Base-by-base conservation (phyloP, 176 grass and related monocot genomes). In the Phragmites australis region DNA sequence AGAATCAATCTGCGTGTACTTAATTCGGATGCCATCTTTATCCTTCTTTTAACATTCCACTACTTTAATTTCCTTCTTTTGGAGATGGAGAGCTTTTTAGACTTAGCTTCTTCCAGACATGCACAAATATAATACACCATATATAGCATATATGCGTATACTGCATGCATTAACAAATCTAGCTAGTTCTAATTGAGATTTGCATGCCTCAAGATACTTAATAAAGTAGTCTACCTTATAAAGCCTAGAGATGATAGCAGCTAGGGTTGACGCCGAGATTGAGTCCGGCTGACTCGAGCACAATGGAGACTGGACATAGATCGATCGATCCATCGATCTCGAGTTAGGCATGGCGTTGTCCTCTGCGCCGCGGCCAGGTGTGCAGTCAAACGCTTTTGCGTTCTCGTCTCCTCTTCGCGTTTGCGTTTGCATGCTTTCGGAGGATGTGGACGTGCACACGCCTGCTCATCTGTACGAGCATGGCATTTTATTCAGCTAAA, bases 211-310 rank as follows among this genome's bases (percentile, higher is more conserved):
- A n/a, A n/a, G n/a, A n/a, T n/a, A n/a, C n/a, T 9, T 64, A 49
- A 81, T 56, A 29, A 6, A 31, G 21, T 16, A 39, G 44, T 27
- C 7, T 76, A 78, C 26, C 21, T 55, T 26, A 44, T 68, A 80
- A 84, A 80, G 75, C 31, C 50, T 60, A 12, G 32, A 75, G 25
- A 51, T 84, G 81, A 75, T 51, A 61, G 13, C 26, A 27, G 39
- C 41, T 74, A 76, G 77, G 77, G 82, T 81, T 85, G 87, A 89
- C 82, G 77, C 63, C 70, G 45, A 17, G 45, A 17, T n/a, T n/a
- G 12, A 69, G 67, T 83, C 80, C 70, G 49, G 52, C 81, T 84
- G 82, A 76, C 72, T 63, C 11, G 48, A 68, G 87, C 76, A 84
- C 87, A 64, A 81, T 55, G 16, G 15, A 49, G 30, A 50, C n/a